phyloP scores from a whole-genome alignment of 164 flowering plant genomes.

The Piper longum region DNA sequence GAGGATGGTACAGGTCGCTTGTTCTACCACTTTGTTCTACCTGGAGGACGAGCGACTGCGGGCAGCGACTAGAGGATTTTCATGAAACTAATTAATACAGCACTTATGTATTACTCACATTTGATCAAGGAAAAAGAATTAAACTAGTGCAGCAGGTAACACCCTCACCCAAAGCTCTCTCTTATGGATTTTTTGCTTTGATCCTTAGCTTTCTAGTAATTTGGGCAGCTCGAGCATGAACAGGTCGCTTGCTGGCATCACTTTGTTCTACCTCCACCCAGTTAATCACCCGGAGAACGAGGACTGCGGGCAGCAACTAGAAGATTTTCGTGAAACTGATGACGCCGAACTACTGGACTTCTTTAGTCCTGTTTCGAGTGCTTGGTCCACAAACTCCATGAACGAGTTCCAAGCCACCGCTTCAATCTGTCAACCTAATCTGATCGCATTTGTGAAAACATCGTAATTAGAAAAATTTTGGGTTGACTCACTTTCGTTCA shows the following conservation, averaged over 20 bases:
- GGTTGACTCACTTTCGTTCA: constrained; percentile 18
- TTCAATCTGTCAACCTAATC: constrained; percentile 62
- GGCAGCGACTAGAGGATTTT: too few species aligned
- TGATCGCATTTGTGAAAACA: constrained; percentile 43
- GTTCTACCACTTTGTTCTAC: constrained; percentile 52
- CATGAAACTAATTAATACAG: too few species aligned
- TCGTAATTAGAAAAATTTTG: constrained; percentile 12
- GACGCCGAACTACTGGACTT: constrained; percentile 32
- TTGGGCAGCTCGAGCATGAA: constrained; percentile 71
- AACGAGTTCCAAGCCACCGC: constrained; percentile 86
- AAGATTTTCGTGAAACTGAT: constrained; percentile 31
- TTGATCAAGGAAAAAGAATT: too few species aligned
- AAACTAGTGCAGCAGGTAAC: too few species aligned
- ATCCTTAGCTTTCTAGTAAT: constrained; percentile 80
- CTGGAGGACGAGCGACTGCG: constrained; percentile 68
- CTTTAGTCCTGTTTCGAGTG: constrained; percentile 64
- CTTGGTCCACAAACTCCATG: constrained; percentile 80
- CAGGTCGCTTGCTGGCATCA: constrained; percentile 44
- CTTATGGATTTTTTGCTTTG: constrained; percentile 74
- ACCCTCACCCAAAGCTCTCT: too few species aligned
- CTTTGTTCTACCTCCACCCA: constrained; percentile 68
- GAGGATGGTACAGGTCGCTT: constrained; percentile 70
- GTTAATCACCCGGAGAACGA: constrained; percentile 63
- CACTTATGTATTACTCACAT: too few species aligned
- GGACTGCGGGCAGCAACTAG: constrained; percentile 35